Conservation (phyloP, 805 yeast genomes). For the Candida ipomoeae region DNA sequence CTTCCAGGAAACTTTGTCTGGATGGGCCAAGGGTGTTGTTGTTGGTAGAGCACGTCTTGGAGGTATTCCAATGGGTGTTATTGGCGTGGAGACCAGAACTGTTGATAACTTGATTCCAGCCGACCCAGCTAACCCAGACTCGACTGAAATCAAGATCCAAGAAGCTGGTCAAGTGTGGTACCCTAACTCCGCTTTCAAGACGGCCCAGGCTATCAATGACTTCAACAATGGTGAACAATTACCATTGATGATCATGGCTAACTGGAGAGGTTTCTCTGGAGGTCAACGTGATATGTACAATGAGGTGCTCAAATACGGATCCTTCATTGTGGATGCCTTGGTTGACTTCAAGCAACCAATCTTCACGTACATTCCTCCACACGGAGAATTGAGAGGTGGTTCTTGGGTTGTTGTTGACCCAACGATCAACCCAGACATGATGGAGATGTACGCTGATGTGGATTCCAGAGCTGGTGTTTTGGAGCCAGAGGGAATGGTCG, state of each 20-base stretch:
- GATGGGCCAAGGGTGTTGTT: slow-evolving; percentile 99
- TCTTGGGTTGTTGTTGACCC: slow-evolving; percentile 99
- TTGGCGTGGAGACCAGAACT: slow-evolving; percentile 89
- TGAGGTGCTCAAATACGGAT: slow-evolving; percentile 95
- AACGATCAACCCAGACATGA: slow-evolving; percentile 91
- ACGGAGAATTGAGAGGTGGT: slow-evolving; percentile 99
- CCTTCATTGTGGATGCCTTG: slow-evolving; percentile 94
- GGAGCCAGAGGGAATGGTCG: slow-evolving; percentile 99
- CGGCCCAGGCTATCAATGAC: slow-evolving; percentile 97
- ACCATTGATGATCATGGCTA: slow-evolving; percentile 95
- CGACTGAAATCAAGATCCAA: slow-evolving; percentile 79
- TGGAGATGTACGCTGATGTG: slow-evolving; percentile 98
- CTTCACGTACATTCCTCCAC: slow-evolving; percentile 95
- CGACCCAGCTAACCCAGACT: slow-evolving; percentile 96
- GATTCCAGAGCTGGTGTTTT: slow-evolving; percentile 96
- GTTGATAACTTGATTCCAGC: slow-evolving; percentile 93
- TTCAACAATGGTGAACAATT: slow-evolving; percentile 97
- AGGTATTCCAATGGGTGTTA: slow-evolving; percentile 98
- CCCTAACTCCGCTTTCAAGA: slow-evolving; percentile 98
- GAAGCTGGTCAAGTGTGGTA: slow-evolving; percentile 99
- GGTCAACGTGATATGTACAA: slow-evolving; percentile 99
- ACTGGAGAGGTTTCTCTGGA: slow-evolving; percentile 99
- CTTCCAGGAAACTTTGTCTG: slow-evolving; percentile 92
- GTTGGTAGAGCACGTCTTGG: slow-evolving; percentile 98
- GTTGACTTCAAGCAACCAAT: slow-evolving; percentile 96